Evolutionary conservation across 345 rosid genomes (phyloP).

Genomic region (Gossypium sturtianum): DNA sequence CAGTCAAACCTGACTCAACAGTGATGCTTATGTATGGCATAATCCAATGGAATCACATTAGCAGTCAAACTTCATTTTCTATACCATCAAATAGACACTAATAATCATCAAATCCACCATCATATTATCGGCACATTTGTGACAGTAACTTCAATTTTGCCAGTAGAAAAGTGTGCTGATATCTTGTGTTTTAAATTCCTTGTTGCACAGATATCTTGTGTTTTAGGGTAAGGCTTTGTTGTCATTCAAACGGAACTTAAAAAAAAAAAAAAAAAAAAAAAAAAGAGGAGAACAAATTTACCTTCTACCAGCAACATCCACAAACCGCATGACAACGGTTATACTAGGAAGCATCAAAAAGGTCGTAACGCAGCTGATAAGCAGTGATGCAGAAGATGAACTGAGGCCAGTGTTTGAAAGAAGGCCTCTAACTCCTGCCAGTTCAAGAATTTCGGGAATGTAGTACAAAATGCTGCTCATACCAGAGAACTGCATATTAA

Average conservation of each 20-base stretch:
- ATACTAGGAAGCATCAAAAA: slow-evolving; percentile 92
- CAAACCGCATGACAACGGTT: slow-evolving; percentile 93
- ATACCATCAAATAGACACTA: background rate
- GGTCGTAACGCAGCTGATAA: slow-evolving; percentile 75
- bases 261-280: background rate
- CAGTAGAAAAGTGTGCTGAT: background rate
- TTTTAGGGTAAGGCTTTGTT: background rate
- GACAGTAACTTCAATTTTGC: background rate
- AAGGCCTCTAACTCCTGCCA: slow-evolving; percentile 87
- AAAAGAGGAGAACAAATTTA: slow-evolving; percentile 24
- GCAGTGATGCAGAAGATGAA: slow-evolving; percentile 69
- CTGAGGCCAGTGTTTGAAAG: slow-evolving; percentile 69
- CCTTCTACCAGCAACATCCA: slow-evolving; percentile 96
- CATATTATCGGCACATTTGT: background rate
- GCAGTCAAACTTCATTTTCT: background rate
- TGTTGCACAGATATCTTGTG: background rate
- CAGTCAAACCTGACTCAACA: background rate
- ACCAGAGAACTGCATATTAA: slow-evolving; percentile 74
- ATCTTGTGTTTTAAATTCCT: background rate
- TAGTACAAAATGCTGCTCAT: slow-evolving; percentile 94
- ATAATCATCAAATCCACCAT: background rate
- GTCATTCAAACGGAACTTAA: background rate
- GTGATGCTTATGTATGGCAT: background rate
- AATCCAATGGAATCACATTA: background rate
- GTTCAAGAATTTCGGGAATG: slow-evolving; percentile 97